Base-by-base conservation (phyloP, 1,284 basidiomycete genomes). In the Apiotrichum brassicae region DNA sequence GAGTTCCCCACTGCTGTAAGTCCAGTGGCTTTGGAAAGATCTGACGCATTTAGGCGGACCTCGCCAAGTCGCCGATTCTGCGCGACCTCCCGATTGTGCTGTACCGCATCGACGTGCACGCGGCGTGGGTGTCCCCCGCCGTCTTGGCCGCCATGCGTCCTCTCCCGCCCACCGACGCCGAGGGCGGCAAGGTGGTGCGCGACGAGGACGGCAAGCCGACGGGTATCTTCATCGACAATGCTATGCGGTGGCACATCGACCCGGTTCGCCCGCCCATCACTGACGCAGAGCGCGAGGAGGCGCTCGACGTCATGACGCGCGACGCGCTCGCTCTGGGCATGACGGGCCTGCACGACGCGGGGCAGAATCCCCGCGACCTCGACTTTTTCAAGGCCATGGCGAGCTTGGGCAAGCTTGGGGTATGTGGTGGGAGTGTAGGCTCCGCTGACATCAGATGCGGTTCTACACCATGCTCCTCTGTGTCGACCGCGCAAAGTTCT, bases 271-370 rank as follows among this genome's bases (percentile, higher is more conserved):
- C 88, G 0, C 64, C 76, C 4, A 82, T 81, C 77, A 80, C 81
- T 0, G 77, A 82, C 28, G 65, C 71, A 7, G 79, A 83, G 57
- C 77, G 83, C 64, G 64, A 76, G 30, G 73, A 76, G 18, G 86
- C 79, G 63, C 83, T 87, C 48, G 73, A 81, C n/a, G 74, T 76
- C 16, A 78, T 86, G 0, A 77, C 85, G 43, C 70, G 73, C 28
- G 83, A 87, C 60, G 87, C 85, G 0, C 74, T 90, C 14, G 75
- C 78, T 2, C 79, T 81, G 39, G 91, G 91, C 4, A 69, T 95
- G 43, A 90, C 86, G 0, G 83, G 80, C 13, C 82, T 94, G 7
- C 89, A 93, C 56, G 90, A 94, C 63, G 91, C 90, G 0, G 77
- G 75, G 14, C 76, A 82, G 0, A 69, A 71, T 13, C 76, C 78